phyloP scores from a whole-genome alignment of 2,329 filamentous ascomycete genomes.

The Purpureocillium takamizusanense region DNA sequence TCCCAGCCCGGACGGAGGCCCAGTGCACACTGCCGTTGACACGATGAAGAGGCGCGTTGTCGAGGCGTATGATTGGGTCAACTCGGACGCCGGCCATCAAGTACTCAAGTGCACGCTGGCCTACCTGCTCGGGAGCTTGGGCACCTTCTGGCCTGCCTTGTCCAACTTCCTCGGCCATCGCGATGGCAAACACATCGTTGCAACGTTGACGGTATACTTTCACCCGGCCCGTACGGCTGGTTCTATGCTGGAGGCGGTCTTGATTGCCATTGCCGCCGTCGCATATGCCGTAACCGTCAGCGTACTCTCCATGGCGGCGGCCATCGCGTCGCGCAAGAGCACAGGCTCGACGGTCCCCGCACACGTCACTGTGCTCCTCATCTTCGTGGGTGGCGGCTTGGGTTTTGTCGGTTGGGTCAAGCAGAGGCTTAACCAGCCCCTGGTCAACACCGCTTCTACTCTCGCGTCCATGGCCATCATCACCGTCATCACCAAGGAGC shows the following conservation, averaged over 20 bases:
- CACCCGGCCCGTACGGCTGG: slow-evolving; percentile 80
- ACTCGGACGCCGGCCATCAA: slow-evolving; percentile 65
- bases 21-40: slow-evolving; percentile 6
- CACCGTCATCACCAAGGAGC: slow-evolving; percentile 84
- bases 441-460: slow-evolving; percentile 79
- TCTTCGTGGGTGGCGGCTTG: slow-evolving; percentile 80
- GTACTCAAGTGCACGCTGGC: slow-evolving; percentile 88
- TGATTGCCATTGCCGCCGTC: slow-evolving; percentile 70
- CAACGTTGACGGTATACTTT: slow-evolving; percentile 91
- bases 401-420: slow-evolving; percentile 87
- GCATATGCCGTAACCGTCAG: slow-evolving; percentile 61
- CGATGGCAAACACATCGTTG: slow-evolving; percentile 89
- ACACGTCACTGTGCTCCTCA: slow-evolving; percentile 67
- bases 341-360: slow-evolving; percentile 60
- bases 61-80: slow-evolving; percentile 48
- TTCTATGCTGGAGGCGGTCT: slow-evolving; percentile 78
- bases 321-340: slow-evolving; percentile 64
- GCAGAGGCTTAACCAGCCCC: slow-evolving; percentile 65
- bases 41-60: slow-evolving; percentile 21
- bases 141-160: slow-evolving; percentile 70
- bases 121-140: slow-evolving; percentile 78
- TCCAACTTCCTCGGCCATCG: slow-evolving; percentile 68
- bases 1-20: slow-evolving; percentile 8
- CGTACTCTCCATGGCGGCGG: slow-evolving; percentile 80
- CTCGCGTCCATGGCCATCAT: slow-evolving; percentile 83